These are phyloP conservation scores for Alternaria ventricosa DNA, from an alignment of 2,329 filamentous ascomycete genomes.

Conservation along the genomic window DNA sequence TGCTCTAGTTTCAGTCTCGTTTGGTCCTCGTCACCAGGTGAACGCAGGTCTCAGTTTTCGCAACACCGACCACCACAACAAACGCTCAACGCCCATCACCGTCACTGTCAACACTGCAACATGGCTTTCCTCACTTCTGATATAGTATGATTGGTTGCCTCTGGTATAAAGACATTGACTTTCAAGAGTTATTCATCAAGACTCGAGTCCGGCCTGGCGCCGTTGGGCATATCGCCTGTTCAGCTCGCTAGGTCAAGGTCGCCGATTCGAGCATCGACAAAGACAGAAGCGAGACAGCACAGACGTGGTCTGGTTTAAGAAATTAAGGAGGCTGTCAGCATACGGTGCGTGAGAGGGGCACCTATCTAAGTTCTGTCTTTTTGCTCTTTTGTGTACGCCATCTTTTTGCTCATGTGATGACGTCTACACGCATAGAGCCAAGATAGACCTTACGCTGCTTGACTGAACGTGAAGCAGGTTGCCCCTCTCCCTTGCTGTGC, in stretches of 20 bases:
- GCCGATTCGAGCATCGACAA: not conserved
- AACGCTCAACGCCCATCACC: constrained; percentile 2
- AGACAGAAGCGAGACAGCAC: constrained; percentile 9
- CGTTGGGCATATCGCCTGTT: not conserved
- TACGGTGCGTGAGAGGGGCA: constrained; percentile 4
- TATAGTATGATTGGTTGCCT: not conserved
- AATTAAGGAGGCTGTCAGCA: constrained; percentile 2
- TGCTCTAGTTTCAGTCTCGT: not conserved
- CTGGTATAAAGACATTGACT: not conserved
- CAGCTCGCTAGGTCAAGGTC: not conserved
- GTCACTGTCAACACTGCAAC: not conserved
- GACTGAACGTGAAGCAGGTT: not conserved
- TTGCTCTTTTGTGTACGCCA: not conserved
- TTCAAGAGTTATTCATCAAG: not conserved
- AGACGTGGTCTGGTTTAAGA: constrained; percentile 1
- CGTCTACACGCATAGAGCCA: too few relatives aligned
- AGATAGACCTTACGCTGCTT: not conserved
- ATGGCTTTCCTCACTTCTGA: not conserved
- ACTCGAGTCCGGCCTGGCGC: not conserved
- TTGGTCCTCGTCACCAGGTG: constrained; percentile 2
- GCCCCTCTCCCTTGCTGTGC: not conserved
- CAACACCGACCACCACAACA: constrained; percentile 1
- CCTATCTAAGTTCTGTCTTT: constrained; percentile 8
- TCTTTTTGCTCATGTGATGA: not conserved
- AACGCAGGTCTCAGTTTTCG: constrained; percentile 2